Evolutionary conservation across 169 alveolate genomes (phyloP), one percentile per base, ranked within the genome.

Genomic region (Eimeria acervulina): DNA sequence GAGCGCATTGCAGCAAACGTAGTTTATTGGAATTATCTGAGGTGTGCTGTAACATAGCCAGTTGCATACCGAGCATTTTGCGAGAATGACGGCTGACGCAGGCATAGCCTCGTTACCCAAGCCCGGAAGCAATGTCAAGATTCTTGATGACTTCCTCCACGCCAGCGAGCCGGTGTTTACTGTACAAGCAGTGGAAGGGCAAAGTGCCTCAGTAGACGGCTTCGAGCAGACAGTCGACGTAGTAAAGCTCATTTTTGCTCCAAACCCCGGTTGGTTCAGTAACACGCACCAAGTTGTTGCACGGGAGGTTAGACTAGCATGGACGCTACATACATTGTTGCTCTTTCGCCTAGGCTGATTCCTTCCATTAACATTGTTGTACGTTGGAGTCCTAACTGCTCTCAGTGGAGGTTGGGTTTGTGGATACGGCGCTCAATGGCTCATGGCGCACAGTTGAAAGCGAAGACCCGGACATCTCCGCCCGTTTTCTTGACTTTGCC

Each of bases 391-490:
- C 44, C 68, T 6, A 0, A 33, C 28, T 87, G 94, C 55, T 40
- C 26, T 40, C 81, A 87, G 94, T 87, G 44, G 94, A 87, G 42
- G 94, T 61, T 23, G 94, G 66, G 10, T 87, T 87, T 40, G 94
- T 87, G 40, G 94, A 87, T 52, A 61, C 94, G 51, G 66, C 42
- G 83, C 70, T 87, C 36, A 59, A 21, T 31, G 51, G 36, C 52
- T n/a, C 44, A 0, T 87, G 94, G 94, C 26, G 63, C 12, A 26
- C 28, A 38, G 31, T 87, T 66, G 84, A 61, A 17, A 1, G n/a
- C 47, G 94, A 61, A n/a, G 81, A 87, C 83, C 83, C 94, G 33
- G 94, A 61, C 0, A 21, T 87, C 40, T n/a, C 38, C 44, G 21
- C 83, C 38, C 59, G 83, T 23, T 38, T 87, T 2, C 83, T 87